Evolutionary conservation across 2,329 filamentous ascomycete species (phyloP).

Genomic region (Stachybotrys elegans): DNA sequence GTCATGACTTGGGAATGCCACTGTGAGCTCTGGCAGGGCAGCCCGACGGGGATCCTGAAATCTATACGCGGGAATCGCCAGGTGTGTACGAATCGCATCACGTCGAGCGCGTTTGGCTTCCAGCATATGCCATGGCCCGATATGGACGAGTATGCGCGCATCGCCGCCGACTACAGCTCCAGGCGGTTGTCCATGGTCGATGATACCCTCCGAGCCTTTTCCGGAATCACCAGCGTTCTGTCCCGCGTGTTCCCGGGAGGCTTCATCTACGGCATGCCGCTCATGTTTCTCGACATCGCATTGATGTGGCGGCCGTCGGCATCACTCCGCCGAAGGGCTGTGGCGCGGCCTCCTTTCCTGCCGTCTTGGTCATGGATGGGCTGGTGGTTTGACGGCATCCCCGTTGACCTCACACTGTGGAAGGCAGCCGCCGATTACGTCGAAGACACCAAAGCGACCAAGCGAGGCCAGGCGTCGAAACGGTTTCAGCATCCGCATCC

Average conservation of each 20-base stretch:
- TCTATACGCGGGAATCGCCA: slow-evolving; percentile 23
- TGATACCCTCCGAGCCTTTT: slow-evolving; percentile 37
- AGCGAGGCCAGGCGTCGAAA: slow-evolving; percentile 24
- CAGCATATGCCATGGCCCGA: slow-evolving; percentile 39
- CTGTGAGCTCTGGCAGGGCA: slow-evolving; percentile 36
- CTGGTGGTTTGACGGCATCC: slow-evolving; percentile 40
- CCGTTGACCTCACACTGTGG: slow-evolving; percentile 37
- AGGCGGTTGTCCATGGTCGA: slow-evolving; percentile 33
- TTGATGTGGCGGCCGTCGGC: slow-evolving; percentile 40
- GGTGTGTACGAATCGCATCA: slow-evolving; percentile 26
- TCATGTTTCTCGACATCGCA: slow-evolving; percentile 39
- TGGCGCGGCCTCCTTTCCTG: slow-evolving; percentile 30
- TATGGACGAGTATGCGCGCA: slow-evolving; percentile 38
- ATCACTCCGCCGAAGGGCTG: slow-evolving; percentile 32
- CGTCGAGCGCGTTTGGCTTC: slow-evolving; percentile 28
- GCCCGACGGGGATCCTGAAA: slow-evolving; percentile 23
- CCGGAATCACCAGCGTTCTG: slow-evolving; percentile 36
- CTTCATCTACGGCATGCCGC: slow-evolving; percentile 40
- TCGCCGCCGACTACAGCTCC: slow-evolving; percentile 38
- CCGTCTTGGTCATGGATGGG: slow-evolving; percentile 45
- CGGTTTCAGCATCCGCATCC: slow-evolving; percentile 30
- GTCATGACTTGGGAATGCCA: slow-evolving; percentile 40
- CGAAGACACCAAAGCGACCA: slow-evolving; percentile 26
- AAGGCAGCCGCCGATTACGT: slow-evolving; percentile 38
- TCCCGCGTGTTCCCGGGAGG: slow-evolving; percentile 35